Percentiles rank a stretch among this genome's conserved stretches.
Conservation (phyloP, 352 stramenopile genomes). For the Phytopythium oedochilum region DNA sequence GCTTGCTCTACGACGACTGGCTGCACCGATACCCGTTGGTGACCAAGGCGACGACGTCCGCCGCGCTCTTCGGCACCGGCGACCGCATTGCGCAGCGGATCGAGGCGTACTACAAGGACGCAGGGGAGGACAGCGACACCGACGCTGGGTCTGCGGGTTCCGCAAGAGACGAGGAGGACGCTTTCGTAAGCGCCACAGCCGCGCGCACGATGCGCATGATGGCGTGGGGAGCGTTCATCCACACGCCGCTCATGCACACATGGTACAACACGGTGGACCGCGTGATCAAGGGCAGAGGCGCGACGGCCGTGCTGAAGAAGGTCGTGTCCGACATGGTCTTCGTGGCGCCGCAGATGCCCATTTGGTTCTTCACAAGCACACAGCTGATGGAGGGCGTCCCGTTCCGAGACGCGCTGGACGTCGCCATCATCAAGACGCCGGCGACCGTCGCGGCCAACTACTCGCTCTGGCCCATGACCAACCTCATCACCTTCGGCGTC, state of each 20-base stretch:
- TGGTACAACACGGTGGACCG: slow-evolving; percentile 86
- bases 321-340: slow-evolving; percentile 29
- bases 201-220: slow-evolving; percentile 51
- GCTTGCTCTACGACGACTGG: slow-evolving; percentile 38
- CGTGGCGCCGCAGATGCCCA: slow-evolving; percentile 20
- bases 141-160: background rate
- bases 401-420: slow-evolving; percentile 12
- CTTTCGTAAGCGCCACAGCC: background rate
- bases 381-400: slow-evolving; percentile 21
- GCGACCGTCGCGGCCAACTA: slow-evolving; percentile 25
- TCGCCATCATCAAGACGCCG: slow-evolving; percentile 20
- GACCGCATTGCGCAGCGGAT: slow-evolving; percentile 51
- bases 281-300: slow-evolving; percentile 9
- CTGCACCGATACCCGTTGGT: slow-evolving; percentile 41
- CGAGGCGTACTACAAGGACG: slow-evolving; percentile 13
- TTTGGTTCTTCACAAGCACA: slow-evolving; percentile 29
- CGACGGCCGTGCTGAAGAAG: slow-evolving; percentile 23
- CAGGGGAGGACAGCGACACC: background rate
- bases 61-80: slow-evolving; percentile 43
- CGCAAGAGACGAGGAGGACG: background rate
- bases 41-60: slow-evolving; percentile 57
- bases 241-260: slow-evolving; percentile 85
- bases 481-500: slow-evolving; percentile 26
- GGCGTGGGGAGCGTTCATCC: slow-evolving; percentile 81
- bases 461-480: slow-evolving; percentile 26